Evolutionary conservation across 1,284 basidiomycete species (phyloP), one percentile per base, ranked within the genome.

Genomic region (Pseudozyma pruni): DNA sequence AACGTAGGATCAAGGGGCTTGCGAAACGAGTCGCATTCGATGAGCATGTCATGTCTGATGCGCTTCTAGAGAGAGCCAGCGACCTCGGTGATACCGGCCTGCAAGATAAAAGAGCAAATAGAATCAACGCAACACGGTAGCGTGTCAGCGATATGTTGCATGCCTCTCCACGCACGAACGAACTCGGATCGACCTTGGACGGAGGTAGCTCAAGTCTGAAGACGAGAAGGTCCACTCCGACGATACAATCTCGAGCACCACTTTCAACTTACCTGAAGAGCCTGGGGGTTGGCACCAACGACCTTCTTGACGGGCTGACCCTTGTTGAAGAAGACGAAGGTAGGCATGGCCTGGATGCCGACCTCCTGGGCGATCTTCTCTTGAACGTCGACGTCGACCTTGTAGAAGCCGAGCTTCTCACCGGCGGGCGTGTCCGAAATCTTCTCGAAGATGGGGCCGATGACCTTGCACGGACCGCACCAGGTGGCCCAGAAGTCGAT

Each of bases 291-390:
- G 37, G 90, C 90, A 62, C 91, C 91, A 46, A 88, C 86, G 53
- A 89, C 78, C 29, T 88, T 86, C 42, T 86, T 86, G 61, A 89
- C 81, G 83, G 88, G 87, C 75, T 87, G 72, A 41, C 90, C 90
- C 67, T 87, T 85, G 85, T 90, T 87, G 87, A 88, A 91, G 32
- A 87, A 85, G 54, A 88, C 84, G 85, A 92, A 92, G 3, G 91
- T 91, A 16, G 91, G 91, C 88, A 92, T 90, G 83, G 90, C 89
- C 76, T 87, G 87, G 83, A 96, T 88, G 49, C 87, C 88, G 56
- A 90, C 87, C 82, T 90, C 90, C 77, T 87, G 83, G 8, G 86
- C 84, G 67, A 87, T 83, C 66, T 86, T 83, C 41, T 66, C 63
- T 62, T 80, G 78, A 23, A 67, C 66, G 55, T 83, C 81, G 39